A percentile compares a stretch with the other conserved stretches of the same genome.
phyloP scores from a whole-genome alignment of 2,329 filamentous ascomycete species.

The Fusarium begoniae region DNA sequence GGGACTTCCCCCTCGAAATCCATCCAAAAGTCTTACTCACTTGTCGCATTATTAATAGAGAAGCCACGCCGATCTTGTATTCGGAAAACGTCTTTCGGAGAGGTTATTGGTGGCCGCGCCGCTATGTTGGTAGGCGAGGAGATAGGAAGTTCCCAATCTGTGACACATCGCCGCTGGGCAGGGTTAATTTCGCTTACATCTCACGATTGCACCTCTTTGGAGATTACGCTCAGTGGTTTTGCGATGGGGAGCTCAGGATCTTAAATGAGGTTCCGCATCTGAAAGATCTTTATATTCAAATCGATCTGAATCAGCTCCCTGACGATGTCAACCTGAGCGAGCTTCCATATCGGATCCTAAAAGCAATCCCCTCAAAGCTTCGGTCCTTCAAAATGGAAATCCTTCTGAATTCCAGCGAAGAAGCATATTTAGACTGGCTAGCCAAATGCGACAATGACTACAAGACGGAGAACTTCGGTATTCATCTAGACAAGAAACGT shows the following conservation, averaged over 20 bases:
- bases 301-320: conserved; percentile 2
- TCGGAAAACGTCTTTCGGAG: conserved; percentile 9
- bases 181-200: not conserved
- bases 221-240: not conserved
- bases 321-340: not conserved
- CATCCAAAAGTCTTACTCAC: conserved; percentile 2
- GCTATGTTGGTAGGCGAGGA: not conserved
- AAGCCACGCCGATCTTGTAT: conserved; percentile 12
- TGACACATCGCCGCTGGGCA: conserved; percentile 6
- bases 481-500: conserved; percentile 9
- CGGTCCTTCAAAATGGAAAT: not conserved
- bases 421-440: conserved; percentile 1
- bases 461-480: not conserved
- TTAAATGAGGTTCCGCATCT: conserved; percentile 5
- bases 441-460: not conserved
- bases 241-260: not conserved
- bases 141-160: not conserved
- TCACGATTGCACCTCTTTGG: not conserved
- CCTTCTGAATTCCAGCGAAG: not conserved
- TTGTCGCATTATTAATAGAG: conserved; percentile 10
- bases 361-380: not conserved
- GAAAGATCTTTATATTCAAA: conserved; percentile 7
- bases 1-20: not conserved
- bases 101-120: not conserved
- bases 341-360: not conserved